phyloP scores from a whole-genome alignment of 495 filamentous ascomycete species.

The Talaromyces stipitatus region DNA sequence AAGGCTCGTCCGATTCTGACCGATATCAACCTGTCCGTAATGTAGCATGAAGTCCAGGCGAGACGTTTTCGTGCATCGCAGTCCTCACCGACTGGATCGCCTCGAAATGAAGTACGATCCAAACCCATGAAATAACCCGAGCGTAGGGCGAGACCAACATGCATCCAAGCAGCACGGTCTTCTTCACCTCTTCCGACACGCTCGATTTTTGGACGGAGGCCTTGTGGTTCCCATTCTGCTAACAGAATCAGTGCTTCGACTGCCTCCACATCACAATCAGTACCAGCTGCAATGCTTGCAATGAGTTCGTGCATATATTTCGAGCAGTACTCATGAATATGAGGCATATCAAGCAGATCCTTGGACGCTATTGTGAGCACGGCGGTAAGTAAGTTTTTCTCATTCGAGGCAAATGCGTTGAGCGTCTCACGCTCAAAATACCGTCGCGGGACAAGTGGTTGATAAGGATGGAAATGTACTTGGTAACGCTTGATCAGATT shows the following conservation, averaged over 20 bases:
- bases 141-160: constrained; percentile 54
- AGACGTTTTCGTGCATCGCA: constrained; percentile 48
- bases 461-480: constrained; percentile 54
- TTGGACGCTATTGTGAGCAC: constrained; percentile 57
- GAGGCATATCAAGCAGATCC: constrained; percentile 46
- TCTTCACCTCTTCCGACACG: constrained; percentile 57
- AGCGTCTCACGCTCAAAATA: constrained; percentile 44
- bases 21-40: constrained; percentile 57
- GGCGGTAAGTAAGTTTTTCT: constrained; percentile 54
- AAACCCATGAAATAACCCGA: constrained; percentile 58
- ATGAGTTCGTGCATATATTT: constrained; percentile 57
- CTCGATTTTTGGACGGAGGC: constrained; percentile 40
- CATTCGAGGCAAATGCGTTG: constrained; percentile 41
- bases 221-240: constrained; percentile 59
- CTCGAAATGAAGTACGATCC: constrained; percentile 49
- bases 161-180: constrained; percentile 62
- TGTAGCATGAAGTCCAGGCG: constrained; percentile 57
- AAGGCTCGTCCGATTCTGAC: constrained; percentile 58
- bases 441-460: constrained; percentile 49
- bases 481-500: constrained; percentile 46
- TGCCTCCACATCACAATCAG: constrained; percentile 53
- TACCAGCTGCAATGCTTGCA: constrained; percentile 51
- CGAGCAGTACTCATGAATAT: constrained; percentile 52
- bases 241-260: constrained; percentile 57
- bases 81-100: constrained; percentile 37